Evolutionary conservation across 2,329 filamentous ascomycete genomes (phyloP), one percentile per base, ranked within the genome.

Genomic region (Biscogniauxia sp.): DNA sequence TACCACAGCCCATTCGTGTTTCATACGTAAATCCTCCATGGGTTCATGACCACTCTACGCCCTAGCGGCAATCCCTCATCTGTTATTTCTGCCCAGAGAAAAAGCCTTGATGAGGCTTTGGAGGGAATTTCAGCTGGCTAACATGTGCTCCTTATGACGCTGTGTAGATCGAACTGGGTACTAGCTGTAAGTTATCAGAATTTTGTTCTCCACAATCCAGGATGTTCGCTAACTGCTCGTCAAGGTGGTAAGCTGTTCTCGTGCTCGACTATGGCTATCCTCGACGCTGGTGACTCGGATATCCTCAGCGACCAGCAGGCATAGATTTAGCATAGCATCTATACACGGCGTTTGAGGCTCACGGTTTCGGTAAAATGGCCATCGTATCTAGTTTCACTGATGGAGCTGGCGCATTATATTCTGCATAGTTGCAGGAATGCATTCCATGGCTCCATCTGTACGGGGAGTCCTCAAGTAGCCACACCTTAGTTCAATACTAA

Each of bases 211-310:
- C 37, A 17, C 17, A 45, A 45, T 45, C 7, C 15, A 6, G 37
- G 3, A 45, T 11, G n/a, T 17, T n/a, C 17, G 37, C 37, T 45
- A 60, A 65, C 61, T 1, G 61, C 93, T 73, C 97, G n/a, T 45
- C 2, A 45, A 32, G 37, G 93, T 84, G 95, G 95, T 86, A 98
- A 98, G 86, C 90, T 99, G 78, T 99, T 96, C 90, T 88, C 93
- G 73, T 96, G 92, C 88, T 94, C 92, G 71, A 97, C 93, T 81
- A 96, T 99, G 91, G 89, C 93, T 73, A 90, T 98, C 77, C 84
- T 98, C 71, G 95, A 99, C 82, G 93, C 93, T 78, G 95, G 94
- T 88, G 91, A 98, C 88, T 97, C 92, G 72, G 95, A 99, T 82
- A 99, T 99, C 81, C 87, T 99, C 74, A 89, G 84, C 81, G 88